A percentile compares a stretch with the other conserved stretches of the same genome.
These are phyloP conservation scores for Fallopia convolvulus DNA, from an alignment of 148 eudicot species.

Conservation along the genomic window DNA sequence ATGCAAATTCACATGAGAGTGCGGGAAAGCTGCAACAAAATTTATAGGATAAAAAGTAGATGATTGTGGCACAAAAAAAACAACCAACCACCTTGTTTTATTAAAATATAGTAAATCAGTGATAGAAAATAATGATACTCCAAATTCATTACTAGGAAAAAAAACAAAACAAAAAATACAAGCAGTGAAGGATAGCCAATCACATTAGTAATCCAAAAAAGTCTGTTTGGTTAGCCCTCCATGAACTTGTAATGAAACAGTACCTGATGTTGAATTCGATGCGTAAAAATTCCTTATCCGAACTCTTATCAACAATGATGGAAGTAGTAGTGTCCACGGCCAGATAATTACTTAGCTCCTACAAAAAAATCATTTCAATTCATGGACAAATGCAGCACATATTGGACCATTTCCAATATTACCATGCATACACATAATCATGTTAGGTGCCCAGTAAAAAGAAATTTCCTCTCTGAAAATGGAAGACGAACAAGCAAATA, in stretches of 20 bases:
- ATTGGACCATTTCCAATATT: not conserved
- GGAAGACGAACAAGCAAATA: not conserved
- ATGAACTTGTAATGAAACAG: not conserved
- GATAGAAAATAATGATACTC: not conserved
- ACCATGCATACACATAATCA: not conserved
- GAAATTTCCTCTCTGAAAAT: not conserved
- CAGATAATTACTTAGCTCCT: constrained; percentile 81
- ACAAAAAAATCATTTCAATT: constrained; percentile 22
- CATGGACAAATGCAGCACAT: not conserved
- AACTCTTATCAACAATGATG: constrained; percentile 75
- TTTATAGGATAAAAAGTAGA: not conserved
- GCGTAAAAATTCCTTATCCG: constrained; percentile 78
- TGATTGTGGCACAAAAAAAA: not conserved
- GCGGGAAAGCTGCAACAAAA: constrained; percentile 71
- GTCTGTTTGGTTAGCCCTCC: not conserved
- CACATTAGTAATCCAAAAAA: not conserved
- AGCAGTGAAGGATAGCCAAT: not conserved
- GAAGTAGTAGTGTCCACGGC: constrained; percentile 69
- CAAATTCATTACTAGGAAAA: not conserved
- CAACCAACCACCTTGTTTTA: not conserved
- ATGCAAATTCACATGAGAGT: constrained; percentile 96
- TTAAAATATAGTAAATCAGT: not conserved
- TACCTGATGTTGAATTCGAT: constrained; percentile 86
- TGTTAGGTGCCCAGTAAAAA: not conserved
- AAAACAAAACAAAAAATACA: not conserved